A percentile compares a stretch with the other conserved stretches of the same genome.
Evolutionary conservation across 2,329 filamentous ascomycete genomes (phyloP).

Genomic region (Trichoderma arundinaceum): DNA sequence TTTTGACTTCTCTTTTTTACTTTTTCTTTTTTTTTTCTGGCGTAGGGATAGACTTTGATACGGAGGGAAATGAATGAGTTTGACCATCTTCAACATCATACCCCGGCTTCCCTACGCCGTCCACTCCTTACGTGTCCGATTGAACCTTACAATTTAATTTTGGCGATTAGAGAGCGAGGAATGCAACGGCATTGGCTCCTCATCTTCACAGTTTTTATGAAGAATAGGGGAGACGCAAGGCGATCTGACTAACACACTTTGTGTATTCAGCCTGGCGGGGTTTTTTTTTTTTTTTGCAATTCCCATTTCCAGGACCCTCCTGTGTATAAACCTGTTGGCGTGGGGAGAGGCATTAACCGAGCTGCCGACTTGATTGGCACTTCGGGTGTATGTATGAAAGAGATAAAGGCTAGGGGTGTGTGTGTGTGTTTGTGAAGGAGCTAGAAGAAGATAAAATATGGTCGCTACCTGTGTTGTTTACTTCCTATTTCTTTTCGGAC

Average conservation of each 20-base stretch:
- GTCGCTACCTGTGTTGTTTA: slow-evolving; percentile 42
- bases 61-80: slow-evolving; percentile 33
- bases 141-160: slow-evolving; percentile 39
- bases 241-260: slow-evolving; percentile 7
- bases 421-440: slow-evolving; percentile 13
- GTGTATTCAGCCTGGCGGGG: slow-evolving; percentile 21
- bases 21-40: slow-evolving; percentile 39
- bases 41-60: slow-evolving; percentile 45
- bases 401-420: slow-evolving; percentile 17
- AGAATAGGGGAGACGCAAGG: slow-evolving; percentile 20
- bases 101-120: slow-evolving; percentile 45
- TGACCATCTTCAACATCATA: slow-evolving; percentile 32
- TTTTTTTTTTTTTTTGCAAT: slow-evolving; percentile 22
- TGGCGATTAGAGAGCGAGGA: slow-evolving; percentile 39
- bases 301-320: slow-evolving; percentile 26
- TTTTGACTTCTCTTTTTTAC: slow-evolving; percentile 43
- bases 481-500: slow-evolving; percentile 38
- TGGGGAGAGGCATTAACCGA: slow-evolving; percentile 21
- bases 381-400: slow-evolving; percentile 30
- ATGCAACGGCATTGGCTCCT: slow-evolving; percentile 22
- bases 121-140: slow-evolving; percentile 47
- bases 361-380: slow-evolving; percentile 7
- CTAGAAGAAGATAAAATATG: slow-evolving; percentile 35
- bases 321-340: slow-evolving; percentile 29
- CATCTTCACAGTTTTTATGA: slow-evolving; percentile 20